phyloP scores from a whole-genome alignment of 257 asterid species.

The Marsdenia floribunda region DNA sequence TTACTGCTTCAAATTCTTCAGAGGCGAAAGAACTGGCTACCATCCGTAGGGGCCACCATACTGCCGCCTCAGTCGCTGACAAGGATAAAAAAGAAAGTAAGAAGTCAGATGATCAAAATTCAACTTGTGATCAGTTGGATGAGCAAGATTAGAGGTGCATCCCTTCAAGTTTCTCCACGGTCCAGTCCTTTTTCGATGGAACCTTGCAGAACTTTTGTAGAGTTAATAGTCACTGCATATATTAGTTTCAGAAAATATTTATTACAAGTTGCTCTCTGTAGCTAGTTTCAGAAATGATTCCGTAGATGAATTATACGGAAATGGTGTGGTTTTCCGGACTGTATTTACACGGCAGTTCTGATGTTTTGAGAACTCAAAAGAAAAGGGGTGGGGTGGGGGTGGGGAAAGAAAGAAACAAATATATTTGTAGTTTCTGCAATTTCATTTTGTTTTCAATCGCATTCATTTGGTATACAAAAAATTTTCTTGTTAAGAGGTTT shows the following conservation, averaged over 20 bases:
- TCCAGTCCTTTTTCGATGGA: background rate
- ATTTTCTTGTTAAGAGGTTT: too few relatives aligned
- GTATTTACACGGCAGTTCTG: background rate
- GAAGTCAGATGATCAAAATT: slow-evolving; percentile 20
- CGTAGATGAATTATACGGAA: background rate
- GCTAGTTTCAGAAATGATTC: background rate
- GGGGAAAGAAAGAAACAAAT: background rate
- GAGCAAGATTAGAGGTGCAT: background rate
- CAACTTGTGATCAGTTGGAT: background rate
- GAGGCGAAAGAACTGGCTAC: slow-evolving; percentile 57
- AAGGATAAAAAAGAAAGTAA: slow-evolving; percentile 46
- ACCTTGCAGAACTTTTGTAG: background rate
- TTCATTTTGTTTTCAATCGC: background rate
- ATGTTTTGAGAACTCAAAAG: background rate
- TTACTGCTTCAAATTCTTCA: slow-evolving; percentile 26
- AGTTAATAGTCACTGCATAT: background rate
- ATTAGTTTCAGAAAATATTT: background rate
- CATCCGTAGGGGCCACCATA: slow-evolving; percentile 34
- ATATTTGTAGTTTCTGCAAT: background rate
- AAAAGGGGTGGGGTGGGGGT: too few relatives aligned
- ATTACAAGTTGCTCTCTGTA: background rate
- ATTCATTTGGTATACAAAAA: background rate
- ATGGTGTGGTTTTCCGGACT: background rate
- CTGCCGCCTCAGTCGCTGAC: slow-evolving; percentile 32
- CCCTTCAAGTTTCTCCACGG: background rate